Evolutionary conservation across 2,329 filamentous ascomycete genomes (phyloP), one percentile per base, ranked within the genome.

Genomic region (Pseudogymnoascus sp.): DNA sequence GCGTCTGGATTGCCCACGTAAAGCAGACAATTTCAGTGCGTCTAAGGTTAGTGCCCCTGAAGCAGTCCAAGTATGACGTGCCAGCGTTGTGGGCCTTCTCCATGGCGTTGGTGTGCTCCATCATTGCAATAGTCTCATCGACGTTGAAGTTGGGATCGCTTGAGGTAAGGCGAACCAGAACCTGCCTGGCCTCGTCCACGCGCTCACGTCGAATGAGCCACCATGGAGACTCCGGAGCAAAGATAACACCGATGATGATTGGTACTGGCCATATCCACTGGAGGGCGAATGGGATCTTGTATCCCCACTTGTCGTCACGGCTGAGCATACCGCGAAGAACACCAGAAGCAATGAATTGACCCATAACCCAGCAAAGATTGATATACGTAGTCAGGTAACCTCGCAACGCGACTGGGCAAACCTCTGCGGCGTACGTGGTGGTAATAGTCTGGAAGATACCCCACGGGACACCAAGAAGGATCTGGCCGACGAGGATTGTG

Each of bases 1-100:
- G 75, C 19, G 87, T 86, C 69, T 89, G 86, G 2, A 85, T 85
- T 3, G 83, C 80, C 77, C 86, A 88, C 6, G 86, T 83, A 71
- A 86, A 85, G 65, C 78, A 77, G 3, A 81, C 78, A 35, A 84
- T 83, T 69, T 84, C 82, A 0, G 82, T 84, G 19, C 82, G 78
- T n/a, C 80, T 76, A 17, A 78, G 69, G 64, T 82, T 81, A 40
- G 76, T 74, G 0, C 78, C 79, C 46, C 73, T 77, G 68, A 84
- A 78, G 59, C 81, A 83, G 64, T 84, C 81, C 23, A 72, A 17
- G 66, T 83, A 84, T 1, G 75, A 79, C 31, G 78, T 80, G 0
- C 79, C 79, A 77, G 63, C 77, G 75, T 31, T 19, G 7, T 19
- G 7, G 9, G 26, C 78, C 63, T 80, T 75, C 70, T 87, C 84